Percentiles rank a stretch among this genome's conserved stretches.
phyloP scores from a whole-genome alignment of 1,284 basidiomycete species.

The Ceratobasidium sp. region DNA sequence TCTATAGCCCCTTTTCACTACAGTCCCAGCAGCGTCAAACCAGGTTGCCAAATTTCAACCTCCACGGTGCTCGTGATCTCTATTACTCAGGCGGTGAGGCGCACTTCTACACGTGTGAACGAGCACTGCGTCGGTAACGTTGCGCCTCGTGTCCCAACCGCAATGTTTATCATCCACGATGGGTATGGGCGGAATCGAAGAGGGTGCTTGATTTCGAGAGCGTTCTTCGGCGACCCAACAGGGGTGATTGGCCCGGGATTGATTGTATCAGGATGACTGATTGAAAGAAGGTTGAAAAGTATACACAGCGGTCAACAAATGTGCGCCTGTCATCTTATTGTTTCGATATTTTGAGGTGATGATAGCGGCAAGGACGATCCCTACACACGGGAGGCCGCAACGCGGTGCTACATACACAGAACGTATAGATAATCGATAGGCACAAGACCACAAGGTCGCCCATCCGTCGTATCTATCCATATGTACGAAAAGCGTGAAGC shows the following conservation, averaged over 20 bases:
- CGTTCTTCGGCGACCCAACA: background rate
- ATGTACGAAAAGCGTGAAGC: slow-evolving; percentile 12
- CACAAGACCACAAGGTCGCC: background rate
- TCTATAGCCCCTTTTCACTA: slow-evolving; percentile 13
- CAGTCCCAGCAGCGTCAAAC: slow-evolving; percentile 22
- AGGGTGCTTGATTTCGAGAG: slow-evolving; percentile 8
- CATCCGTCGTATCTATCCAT: background rate
- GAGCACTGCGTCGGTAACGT: slow-evolving; percentile 25
- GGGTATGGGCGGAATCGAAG: slow-evolving; percentile 9
- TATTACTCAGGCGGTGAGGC: slow-evolving; percentile 12
- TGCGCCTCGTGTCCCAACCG: slow-evolving; percentile 17
- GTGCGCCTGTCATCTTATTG: slow-evolving; percentile 22
- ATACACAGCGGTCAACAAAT: slow-evolving; percentile 8
- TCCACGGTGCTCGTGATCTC: background rate
- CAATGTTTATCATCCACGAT: slow-evolving; percentile 6
- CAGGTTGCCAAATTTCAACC: slow-evolving; percentile 1
- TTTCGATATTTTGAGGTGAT: background rate
- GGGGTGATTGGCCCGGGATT: slow-evolving; percentile 10
- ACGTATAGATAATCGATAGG: slow-evolving; percentile 18
- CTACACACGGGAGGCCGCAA: slow-evolving; percentile 6
- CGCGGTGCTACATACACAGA: slow-evolving; percentile 9
- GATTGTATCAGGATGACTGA: background rate
- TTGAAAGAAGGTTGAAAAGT: background rate
- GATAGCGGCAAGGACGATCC: background rate
- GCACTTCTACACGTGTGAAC: slow-evolving; percentile 14